Conservation (phyloP, 805 yeast species). For the Candida oleophila region DNA sequence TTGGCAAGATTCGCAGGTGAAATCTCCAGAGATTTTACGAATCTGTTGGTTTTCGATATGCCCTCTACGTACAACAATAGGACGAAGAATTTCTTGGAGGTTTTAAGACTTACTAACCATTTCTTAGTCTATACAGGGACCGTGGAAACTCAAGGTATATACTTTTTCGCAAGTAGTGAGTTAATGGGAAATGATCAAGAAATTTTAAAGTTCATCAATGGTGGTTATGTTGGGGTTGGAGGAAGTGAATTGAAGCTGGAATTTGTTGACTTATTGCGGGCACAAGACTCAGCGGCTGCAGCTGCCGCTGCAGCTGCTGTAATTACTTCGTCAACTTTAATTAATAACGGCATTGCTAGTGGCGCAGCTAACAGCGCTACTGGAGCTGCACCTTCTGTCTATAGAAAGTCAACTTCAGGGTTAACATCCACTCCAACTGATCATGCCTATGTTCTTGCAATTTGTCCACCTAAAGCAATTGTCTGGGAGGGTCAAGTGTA, state of each 20-base stretch:
- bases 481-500: slow-evolving; percentile 86
- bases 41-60: slow-evolving; percentile 62
- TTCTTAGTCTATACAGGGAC: slow-evolving; percentile 73
- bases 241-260: slow-evolving; percentile 22
- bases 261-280: slow-evolving; percentile 26
- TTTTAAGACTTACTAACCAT: slow-evolving; percentile 66
- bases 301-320: slow-evolving; percentile 25
- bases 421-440: slow-evolving; percentile 12
- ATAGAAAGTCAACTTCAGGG: slow-evolving; percentile 12
- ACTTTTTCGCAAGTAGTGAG: slow-evolving; percentile 72
- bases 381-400: slow-evolving; percentile 15
- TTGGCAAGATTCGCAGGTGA: slow-evolving; percentile 71
- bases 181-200: slow-evolving; percentile 42
- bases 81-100: slow-evolving; percentile 51
- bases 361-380: slow-evolving; percentile 6
- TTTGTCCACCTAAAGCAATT: slow-evolving; percentile 80
- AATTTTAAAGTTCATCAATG: slow-evolving; percentile 37
- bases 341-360: not conserved
- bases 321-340: slow-evolving; percentile 16
- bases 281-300: slow-evolving; percentile 8
- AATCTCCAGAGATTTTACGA: slow-evolving; percentile 68
- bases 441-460: slow-evolving; percentile 66
- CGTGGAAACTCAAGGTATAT: slow-evolving; percentile 72
- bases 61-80: slow-evolving; percentile 41
- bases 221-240: slow-evolving; percentile 39